Base-by-base conservation (phyloP, 768 basidiomycete genomes). In the Pulveroboletus sp. region DNA sequence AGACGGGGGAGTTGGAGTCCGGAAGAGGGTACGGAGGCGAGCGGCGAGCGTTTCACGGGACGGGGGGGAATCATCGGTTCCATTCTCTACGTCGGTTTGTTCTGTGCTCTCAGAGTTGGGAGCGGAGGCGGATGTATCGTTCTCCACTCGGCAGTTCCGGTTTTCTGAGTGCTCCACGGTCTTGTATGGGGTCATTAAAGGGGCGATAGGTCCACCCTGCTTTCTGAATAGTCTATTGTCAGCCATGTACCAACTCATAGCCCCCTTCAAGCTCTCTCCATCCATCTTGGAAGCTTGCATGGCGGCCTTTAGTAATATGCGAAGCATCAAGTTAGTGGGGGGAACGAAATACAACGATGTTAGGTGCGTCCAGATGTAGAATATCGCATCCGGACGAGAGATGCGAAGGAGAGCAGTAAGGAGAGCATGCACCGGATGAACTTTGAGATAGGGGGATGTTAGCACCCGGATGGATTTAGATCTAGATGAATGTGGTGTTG, bases 321-420 rank as follows among this genome's bases (percentile, higher is more conserved):
- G 72, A 46, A 92, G 76, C 28, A 84, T 79, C 43, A 67, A 63
- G 15, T 73, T 63, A 40, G 85, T 78, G 0, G 83, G 84, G 4
- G 69, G 63, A 0, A 83, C 69, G 5, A 71, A 74, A 62, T 86
- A 93, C 4, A 90, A 63, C 0, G 65, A 58, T 4, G 70, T 69
- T 67, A 89, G 78, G 24, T 80, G 67, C n/a, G 84, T 81, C 84
- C 86, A 92, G 1, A 90, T 58, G 38, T 69, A 68, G 62, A 87
- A 83, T 4, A 84, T 75, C 7, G 76, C 68, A 56, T 87, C 85
- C 0, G 84, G 84, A 4, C 86, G 78, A 28, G 73, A 68, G 17
- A 73, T 72, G 18, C 72, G 73, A 24, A 73, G 71, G 37, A 90
- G 71, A 0, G 76, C 55, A 10, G 65, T 61, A 63, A 83, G 71